Base-by-base conservation (phyloP, 2,329 filamentous ascomycete species). In the Aspergillus aculeatinus region DNA sequence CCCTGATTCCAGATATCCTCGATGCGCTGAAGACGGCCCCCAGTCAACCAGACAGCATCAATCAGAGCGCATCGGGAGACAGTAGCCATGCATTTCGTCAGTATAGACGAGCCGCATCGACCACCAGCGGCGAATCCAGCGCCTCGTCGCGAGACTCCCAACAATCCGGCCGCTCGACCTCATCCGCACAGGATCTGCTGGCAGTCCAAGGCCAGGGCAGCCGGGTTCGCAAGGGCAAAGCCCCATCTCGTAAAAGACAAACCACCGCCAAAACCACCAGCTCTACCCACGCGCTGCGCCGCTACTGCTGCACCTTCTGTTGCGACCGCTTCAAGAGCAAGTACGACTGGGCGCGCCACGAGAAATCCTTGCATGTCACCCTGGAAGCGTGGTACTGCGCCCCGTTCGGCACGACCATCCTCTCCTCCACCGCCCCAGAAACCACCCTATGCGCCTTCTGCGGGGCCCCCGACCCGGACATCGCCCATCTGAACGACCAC, bases 401-500 rank as follows among this genome's bases (percentile, higher is more conserved):
- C n/a, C 83, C 83, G 1, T 70, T 79, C 6, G 83, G 83, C 1
- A 76, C 81, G 6, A 80, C 27, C 27, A 2, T 9, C 2, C 27
- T 9, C 27, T 29, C 78, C 2, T 7, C 27, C 27, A 29, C 7
- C 27, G 57, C 35, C 6, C n/a, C 48, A 23, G 10, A 31, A 7
- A 53, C 54, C 5, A 55, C 42, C 0, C 50, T 33, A 1, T 65
- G 83, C 63, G 81, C 80, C 0, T 86, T 83, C 66, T 86, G 83
- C 66, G 76, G 80, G 33, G 71, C 72, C 5, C 62, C 78, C 10
- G 76, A 83, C 39, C 82, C 82, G 0, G 76, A 72, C 0, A 66
- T 75, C n/a, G 79, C 78, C 12, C 83, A 86, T 68, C 67, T 85
- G 4, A 81, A 82, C 56, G 76, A 71, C 3, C 83, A 86, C 71